phyloP scores from a whole-genome alignment of 805 yeast species.

The Clavispora vitiphila region DNA sequence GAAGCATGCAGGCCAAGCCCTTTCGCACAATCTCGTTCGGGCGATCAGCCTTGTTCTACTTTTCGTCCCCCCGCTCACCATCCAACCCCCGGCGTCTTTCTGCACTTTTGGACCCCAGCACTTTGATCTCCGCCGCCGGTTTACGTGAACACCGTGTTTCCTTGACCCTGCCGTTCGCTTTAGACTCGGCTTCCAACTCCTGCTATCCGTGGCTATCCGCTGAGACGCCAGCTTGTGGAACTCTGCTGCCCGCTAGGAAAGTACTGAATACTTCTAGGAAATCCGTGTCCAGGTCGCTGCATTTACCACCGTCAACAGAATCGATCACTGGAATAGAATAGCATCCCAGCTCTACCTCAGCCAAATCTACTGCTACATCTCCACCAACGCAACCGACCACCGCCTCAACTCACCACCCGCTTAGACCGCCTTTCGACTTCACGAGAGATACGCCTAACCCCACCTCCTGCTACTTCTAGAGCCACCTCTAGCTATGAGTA shows the following conservation, averaged over 20 bases:
- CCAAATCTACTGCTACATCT: too few species aligned
- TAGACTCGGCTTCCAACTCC: neutral
- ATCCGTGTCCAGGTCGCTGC: too few species aligned
- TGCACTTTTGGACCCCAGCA: neutral
- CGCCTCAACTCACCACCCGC: neutral
- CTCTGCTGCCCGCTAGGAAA: too few species aligned
- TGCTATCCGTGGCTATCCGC: neutral
- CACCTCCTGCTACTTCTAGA: neutral
- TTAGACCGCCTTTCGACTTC: too few species aligned
- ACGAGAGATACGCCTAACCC: too few species aligned
- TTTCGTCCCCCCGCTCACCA: neutral
- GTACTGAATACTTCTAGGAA: too few species aligned
- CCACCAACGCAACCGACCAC: too few species aligned
- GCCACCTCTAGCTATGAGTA: conserved; percentile 24
- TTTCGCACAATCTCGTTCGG: neutral
- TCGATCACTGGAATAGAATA: too few species aligned
- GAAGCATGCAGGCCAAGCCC: neutral
- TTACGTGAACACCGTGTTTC: neutral
- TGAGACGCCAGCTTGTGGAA: neutral
- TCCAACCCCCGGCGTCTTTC: neutral
- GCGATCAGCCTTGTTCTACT: neutral
- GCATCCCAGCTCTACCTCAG: too few species aligned
- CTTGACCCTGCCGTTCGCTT: neutral
- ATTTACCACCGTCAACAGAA: too few species aligned
- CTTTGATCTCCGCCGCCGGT: neutral